phyloP scores from a whole-genome alignment of 2,329 filamentous ascomycete genomes.

The Hymenoscyphus salicellus region DNA sequence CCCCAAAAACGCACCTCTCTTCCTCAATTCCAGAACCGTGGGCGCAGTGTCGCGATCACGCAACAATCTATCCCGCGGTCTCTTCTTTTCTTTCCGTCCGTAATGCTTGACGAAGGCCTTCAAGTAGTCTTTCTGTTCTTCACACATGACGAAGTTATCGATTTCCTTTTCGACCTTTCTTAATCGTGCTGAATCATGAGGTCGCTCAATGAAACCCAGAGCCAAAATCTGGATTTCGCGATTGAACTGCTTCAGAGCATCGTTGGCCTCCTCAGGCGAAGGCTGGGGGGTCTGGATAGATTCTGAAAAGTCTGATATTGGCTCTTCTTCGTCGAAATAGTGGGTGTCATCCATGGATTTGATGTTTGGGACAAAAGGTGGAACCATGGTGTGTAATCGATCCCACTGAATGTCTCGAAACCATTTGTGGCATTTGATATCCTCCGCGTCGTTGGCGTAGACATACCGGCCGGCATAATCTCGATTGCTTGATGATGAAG shows the following conservation, averaged over 20 bases:
- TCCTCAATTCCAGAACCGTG: slow-evolving; percentile 74
- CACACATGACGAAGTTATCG: slow-evolving; percentile 31
- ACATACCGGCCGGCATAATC: slow-evolving; percentile 61
- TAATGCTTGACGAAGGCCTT: slow-evolving; percentile 36
- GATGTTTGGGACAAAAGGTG: slow-evolving; percentile 79
- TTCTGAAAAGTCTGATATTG: slow-evolving; percentile 62
- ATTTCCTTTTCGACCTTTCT: slow-evolving; percentile 36
- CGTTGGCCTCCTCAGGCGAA: slow-evolving; percentile 29
- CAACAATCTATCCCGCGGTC: slow-evolving; percentile 80
- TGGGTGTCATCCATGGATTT: slow-evolving; percentile 68
- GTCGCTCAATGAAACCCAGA: slow-evolving; percentile 32
- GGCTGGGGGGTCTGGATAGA: slow-evolving; percentile 34
- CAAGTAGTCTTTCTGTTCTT: slow-evolving; percentile 37
- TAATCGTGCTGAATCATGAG: slow-evolving; percentile 33
- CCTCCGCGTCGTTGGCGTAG: slow-evolving; percentile 77
- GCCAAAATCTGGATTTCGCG: slow-evolving; percentile 36
- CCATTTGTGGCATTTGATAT: slow-evolving; percentile 87
- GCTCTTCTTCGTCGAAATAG: slow-evolving; percentile 84
- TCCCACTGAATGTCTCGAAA: slow-evolving; percentile 80
- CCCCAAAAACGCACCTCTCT: slow-evolving; percentile 79
- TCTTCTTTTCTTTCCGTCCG: slow-evolving; percentile 62
- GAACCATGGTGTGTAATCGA: slow-evolving; percentile 63
- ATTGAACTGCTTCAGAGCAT: slow-evolving; percentile 35
- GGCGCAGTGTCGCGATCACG: slow-evolving; percentile 66
- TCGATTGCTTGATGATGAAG: slow-evolving; percentile 22